These are phyloP conservation scores for Cystobasidium tubakii DNA, from an alignment of 768 basidiomycete species.

Conservation along the genomic window DNA sequence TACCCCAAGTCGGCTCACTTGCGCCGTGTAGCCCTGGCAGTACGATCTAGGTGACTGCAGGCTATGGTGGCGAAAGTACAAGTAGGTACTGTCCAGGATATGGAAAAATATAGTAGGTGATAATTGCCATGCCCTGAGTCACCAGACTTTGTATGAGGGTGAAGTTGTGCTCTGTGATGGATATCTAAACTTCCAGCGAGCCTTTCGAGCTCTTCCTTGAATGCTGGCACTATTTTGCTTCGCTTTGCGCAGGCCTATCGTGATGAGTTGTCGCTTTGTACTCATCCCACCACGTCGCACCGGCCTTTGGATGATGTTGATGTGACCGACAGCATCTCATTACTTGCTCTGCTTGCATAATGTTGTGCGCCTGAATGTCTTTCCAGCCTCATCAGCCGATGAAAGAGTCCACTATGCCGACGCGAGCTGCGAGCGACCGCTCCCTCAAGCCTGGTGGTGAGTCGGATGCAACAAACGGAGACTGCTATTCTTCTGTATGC, in stretches of 20 bases:
- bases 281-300: background rate
- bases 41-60: background rate
- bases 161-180: no score
- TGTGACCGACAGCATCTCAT: background rate
- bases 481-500: background rate
- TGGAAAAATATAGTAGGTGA: background rate
- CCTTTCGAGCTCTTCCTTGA: background rate
- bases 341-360: background rate
- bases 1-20: no score
- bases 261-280: background rate
- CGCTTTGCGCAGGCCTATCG: background rate
- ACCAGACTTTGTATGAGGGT: background rate
- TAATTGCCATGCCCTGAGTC: no score
- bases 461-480: background rate
- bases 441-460: background rate
- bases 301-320: background rate
- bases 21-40: no score
- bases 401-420: background rate
- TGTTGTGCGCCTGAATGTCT: background rate
- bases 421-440: background rate
- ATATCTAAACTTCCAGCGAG: no score
- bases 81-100: background rate
- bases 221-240: background rate
- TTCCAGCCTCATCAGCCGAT: background rate
- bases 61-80: background rate